Percentiles rank a stretch among this genome's conserved stretches.
phyloP scores from a whole-genome alignment of 768 basidiomycete genomes.

The Dictyophora rubrovolvata region DNA sequence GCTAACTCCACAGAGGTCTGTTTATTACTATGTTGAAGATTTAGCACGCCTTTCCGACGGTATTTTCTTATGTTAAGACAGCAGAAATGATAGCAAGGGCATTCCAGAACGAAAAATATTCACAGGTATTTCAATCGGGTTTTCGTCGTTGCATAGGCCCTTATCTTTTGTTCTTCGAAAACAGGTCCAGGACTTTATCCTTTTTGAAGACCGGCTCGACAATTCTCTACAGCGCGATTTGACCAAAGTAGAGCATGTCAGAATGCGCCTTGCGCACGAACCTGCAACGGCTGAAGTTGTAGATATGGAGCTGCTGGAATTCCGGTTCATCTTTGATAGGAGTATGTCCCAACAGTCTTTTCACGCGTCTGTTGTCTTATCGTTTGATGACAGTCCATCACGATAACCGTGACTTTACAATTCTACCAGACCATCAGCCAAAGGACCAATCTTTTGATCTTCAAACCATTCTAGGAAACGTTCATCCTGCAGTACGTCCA shows the following conservation, averaged over 20 bases:
- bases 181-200: constrained; percentile 79
- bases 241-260: constrained; percentile 72
- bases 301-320: constrained; percentile 74
- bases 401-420: constrained; percentile 80
- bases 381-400: constrained; percentile 44
- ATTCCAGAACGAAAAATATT: constrained; percentile 73
- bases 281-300: constrained; percentile 57
- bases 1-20: constrained; percentile 70
- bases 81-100: constrained; percentile 74
- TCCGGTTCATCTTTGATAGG: constrained; percentile 75
- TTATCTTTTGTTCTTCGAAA: background rate
- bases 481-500: constrained; percentile 48
- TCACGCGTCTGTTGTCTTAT: background rate
- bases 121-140: constrained; percentile 39
- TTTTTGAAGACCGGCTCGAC: constrained; percentile 71
- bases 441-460: constrained; percentile 41
- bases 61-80: constrained; percentile 33
- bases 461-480: constrained; percentile 60
- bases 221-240: constrained; percentile 79
- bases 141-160: background rate
- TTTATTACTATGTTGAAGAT: background rate
- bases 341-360: constrained; percentile 28
- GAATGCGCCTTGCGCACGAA: constrained; percentile 76
- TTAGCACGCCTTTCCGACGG: background rate
- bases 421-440: constrained; percentile 75